Evolutionary conservation across 2,329 filamentous ascomycete genomes (phyloP).

Genomic region (Penicillium glabrum): DNA sequence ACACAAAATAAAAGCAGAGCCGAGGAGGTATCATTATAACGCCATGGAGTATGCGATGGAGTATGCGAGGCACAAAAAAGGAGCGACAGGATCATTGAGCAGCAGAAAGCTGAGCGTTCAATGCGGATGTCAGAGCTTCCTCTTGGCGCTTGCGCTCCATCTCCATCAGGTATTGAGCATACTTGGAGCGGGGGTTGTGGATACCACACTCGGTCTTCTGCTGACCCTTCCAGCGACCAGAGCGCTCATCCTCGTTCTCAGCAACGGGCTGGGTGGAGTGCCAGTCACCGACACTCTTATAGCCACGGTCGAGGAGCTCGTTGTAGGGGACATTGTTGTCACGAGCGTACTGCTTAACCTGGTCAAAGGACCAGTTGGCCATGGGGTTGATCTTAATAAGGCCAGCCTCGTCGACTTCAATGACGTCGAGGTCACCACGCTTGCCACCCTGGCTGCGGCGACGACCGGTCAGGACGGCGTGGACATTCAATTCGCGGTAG

Average conservation of each 20-base stretch:
- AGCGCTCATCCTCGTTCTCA: conserved; percentile 91
- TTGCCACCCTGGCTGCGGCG: conserved; percentile 90
- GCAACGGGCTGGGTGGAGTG: conserved; percentile 90
- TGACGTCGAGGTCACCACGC: conserved; percentile 83
- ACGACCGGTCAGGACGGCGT: conserved; percentile 88
- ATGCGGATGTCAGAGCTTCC: conserved; percentile 50
- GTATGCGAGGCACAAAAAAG: conserved; percentile 3
- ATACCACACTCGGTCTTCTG: conserved; percentile 97
- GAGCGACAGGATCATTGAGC: conserved; percentile 23
- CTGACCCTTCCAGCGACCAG: conserved; percentile 95
- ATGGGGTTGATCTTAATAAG: conserved; percentile 97
- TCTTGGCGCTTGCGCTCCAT: conserved; percentile 68
- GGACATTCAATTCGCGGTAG: conserved; percentile 82
- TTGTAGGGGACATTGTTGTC: conserved; percentile 93
- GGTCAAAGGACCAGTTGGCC: conserved; percentile 87
- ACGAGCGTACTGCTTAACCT: conserved; percentile 85
- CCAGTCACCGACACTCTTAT: conserved; percentile 98
- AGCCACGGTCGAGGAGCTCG: conserved; percentile 83
- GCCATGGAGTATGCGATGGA: conserved; percentile 19
- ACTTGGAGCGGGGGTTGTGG: conserved; percentile 95
- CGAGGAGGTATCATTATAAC: conserved; percentile 25
- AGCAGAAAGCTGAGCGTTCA: conserved; percentile 34
- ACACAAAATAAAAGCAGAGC: not conserved
- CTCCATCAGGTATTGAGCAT: conserved; percentile 78
- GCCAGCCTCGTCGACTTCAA: conserved; percentile 88